Evolutionary conservation across 148 eudicot species (phyloP).

Genomic region (Polygonum aviculare): DNA sequence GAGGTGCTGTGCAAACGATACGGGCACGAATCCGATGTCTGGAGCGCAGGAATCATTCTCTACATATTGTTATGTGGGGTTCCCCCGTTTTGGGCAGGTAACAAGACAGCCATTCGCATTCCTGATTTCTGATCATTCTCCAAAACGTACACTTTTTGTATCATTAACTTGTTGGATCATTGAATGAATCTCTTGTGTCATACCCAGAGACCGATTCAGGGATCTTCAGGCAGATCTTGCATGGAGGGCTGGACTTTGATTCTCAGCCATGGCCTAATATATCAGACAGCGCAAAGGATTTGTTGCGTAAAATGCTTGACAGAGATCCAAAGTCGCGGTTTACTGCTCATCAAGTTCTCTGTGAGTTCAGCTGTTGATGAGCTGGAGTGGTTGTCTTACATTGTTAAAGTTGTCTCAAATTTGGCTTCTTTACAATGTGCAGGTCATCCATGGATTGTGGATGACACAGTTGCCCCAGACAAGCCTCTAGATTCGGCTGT

Average conservation of each 20-base stretch:
- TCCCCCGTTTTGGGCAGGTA: constrained; percentile 54
- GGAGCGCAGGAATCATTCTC: constrained; percentile 49
- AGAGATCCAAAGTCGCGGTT: constrained; percentile 37
- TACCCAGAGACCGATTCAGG: constrained; percentile 35
- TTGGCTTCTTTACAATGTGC: background rate
- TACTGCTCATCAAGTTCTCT: constrained; percentile 43
- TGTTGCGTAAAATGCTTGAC: constrained; percentile 37
- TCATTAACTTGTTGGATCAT: background rate
- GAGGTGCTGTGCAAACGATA: constrained; percentile 39
- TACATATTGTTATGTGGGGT: constrained; percentile 42
- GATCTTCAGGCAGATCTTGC: constrained; percentile 40
- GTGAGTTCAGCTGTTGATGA: constrained; percentile 18
- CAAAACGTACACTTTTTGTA: background rate
- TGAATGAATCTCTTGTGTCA: background rate
- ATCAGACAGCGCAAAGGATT: constrained; percentile 39
- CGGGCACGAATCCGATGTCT: constrained; percentile 39
- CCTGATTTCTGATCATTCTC: background rate
- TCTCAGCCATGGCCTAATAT: constrained; percentile 55
- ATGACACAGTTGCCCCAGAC: constrained; percentile 19
- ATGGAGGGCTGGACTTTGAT: constrained; percentile 36
- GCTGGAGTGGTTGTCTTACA: background rate
- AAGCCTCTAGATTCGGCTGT: constrained; percentile 19
- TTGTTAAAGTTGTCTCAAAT: background rate
- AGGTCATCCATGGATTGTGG: constrained; percentile 21
- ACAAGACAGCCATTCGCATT: background rate